These are phyloP conservation scores for Fusarium torreyae DNA, from an alignment of 2,329 filamentous ascomycete genomes.

Conservation along the genomic window DNA sequence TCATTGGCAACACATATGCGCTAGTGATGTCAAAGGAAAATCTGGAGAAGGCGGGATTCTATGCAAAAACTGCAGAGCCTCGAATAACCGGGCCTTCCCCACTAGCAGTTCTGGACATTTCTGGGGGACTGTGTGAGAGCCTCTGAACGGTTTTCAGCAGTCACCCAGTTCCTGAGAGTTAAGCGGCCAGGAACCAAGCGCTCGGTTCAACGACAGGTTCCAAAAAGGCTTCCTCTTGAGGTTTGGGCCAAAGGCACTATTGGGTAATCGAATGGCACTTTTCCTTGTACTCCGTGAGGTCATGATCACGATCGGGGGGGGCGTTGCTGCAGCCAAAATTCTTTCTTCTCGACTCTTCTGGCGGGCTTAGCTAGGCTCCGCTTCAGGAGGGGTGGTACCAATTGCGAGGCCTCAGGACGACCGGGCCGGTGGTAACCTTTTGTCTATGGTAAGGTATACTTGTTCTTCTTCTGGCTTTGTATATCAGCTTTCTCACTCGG, in stretches of 20 bases:
- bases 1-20: slow-evolving; percentile 30
- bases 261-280: slow-evolving; percentile 53
- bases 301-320: slow-evolving; percentile 53
- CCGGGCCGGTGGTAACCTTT: slow-evolving; percentile 45
- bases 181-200: slow-evolving; percentile 53
- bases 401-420: slow-evolving; percentile 36
- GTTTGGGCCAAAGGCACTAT: slow-evolving; percentile 51
- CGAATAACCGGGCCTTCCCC: slow-evolving; percentile 54
- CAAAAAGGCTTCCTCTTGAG: slow-evolving; percentile 48
- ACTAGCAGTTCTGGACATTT: slow-evolving; percentile 35
- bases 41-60: slow-evolving; percentile 38
- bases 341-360: slow-evolving; percentile 51
- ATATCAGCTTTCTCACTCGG: slow-evolving; percentile 13
- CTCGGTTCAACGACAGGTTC: slow-evolving; percentile 45
- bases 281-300: slow-evolving; percentile 50
- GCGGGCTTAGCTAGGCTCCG: slow-evolving; percentile 43
- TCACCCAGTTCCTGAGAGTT: slow-evolving; percentile 43
- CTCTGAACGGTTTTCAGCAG: neutral
- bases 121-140: slow-evolving; percentile 17
- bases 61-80: slow-evolving; percentile 51
- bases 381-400: slow-evolving; percentile 40
- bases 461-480: slow-evolving; percentile 11
- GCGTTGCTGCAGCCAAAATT: slow-evolving; percentile 28
- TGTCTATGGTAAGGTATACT: neutral
- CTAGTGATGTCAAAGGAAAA: slow-evolving; percentile 46